phyloP scores from a whole-genome alignment of 331 rosid genomes.

The Malus hybrid region DNA sequence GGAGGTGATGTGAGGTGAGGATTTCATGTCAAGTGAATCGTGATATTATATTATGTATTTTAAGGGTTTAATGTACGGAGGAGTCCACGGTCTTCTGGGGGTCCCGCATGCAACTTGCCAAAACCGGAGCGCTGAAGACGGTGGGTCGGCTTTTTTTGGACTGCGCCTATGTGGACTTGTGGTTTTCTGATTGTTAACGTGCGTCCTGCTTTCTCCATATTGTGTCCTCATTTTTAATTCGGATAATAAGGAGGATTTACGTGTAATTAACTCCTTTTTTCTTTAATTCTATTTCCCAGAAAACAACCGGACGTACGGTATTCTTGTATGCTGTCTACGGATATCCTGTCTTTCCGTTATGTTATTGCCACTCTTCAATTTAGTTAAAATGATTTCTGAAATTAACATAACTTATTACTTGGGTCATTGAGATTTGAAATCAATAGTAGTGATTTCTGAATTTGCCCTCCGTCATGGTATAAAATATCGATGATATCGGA shows the following conservation, averaged over 20 bases:
- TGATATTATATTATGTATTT: background rate
- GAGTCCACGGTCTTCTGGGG: slow-evolving; percentile 23
- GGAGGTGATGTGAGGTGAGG: background rate
- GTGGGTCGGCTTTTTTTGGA: slow-evolving; percentile 24
- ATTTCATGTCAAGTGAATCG: background rate
- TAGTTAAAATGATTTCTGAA: too few relatives aligned
- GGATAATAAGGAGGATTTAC: background rate
- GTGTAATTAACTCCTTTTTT: background rate
- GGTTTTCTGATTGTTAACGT: slow-evolving; percentile 3
- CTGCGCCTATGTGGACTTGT: background rate
- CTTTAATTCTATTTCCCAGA: background rate
- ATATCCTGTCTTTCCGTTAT: background rate
- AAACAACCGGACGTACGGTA: slow-evolving; percentile 10
- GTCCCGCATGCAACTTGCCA: slow-evolving; percentile 32
- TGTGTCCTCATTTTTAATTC: background rate
- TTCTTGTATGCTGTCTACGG: background rate
- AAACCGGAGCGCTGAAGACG: slow-evolving; percentile 31
- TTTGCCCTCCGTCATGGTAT: too few relatives aligned
- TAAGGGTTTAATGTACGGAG: too few relatives aligned
- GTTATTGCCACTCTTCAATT: slow-evolving; percentile 11
- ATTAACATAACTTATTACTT: too few relatives aligned
- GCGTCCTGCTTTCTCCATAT: slow-evolving; percentile 13
- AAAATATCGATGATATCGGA: too few relatives aligned
- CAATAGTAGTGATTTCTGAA: accelerated
- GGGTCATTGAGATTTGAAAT: accelerated